These are phyloP conservation scores for Eremomyces bilateralis DNA, from an alignment of 495 filamentous ascomycete genomes.

Conservation along the genomic window DNA sequence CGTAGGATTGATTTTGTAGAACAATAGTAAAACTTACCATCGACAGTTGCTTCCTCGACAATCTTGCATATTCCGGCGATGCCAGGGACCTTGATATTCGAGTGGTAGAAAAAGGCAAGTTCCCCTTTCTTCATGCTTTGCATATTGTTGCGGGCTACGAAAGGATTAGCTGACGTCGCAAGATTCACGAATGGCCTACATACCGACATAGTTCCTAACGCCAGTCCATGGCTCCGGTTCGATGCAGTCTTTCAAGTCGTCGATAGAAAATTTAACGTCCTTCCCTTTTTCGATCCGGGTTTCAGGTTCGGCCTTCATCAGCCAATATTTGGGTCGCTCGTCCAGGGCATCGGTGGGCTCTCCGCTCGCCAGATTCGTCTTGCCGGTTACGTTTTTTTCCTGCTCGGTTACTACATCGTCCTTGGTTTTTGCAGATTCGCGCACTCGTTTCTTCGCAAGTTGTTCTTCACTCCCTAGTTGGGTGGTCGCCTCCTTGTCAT, in stretches of 20 bases:
- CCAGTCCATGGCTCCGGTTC: slow-evolving; percentile 83
- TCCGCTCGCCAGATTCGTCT: too few relatives aligned
- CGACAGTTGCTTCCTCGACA: slow-evolving; percentile 55
- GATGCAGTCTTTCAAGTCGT: slow-evolving; percentile 50
- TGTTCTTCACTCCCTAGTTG: too few relatives aligned
- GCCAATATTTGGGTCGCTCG: too few relatives aligned
- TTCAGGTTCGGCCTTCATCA: slow-evolving; percentile 90
- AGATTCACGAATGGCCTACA: too few relatives aligned
- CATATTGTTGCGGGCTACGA: slow-evolving; percentile 63
- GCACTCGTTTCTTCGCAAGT: too few relatives aligned
- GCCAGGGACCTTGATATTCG: slow-evolving; percentile 77
- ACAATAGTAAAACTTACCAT: slow-evolving; percentile 39
- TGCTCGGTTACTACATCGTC: too few relatives aligned
- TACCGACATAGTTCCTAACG: slow-evolving; percentile 43
- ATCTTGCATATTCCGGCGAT: slow-evolving; percentile 91
- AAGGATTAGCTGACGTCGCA: too few relatives aligned
- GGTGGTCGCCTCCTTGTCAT: too few relatives aligned
- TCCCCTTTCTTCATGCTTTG: slow-evolving; percentile 80
- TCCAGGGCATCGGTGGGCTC: too few relatives aligned
- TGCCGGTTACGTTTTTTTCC: too few relatives aligned
- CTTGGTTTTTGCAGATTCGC: too few relatives aligned
- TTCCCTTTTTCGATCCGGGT: slow-evolving; percentile 65
- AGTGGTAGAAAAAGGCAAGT: slow-evolving; percentile 91
- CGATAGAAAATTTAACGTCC: slow-evolving; percentile 86
- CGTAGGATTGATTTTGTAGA: background rate